Percentiles rank a stretch among this genome's conserved stretches.
Conservation (phyloP, 2,329 filamentous ascomycete species). For the Botrytis elliptica region DNA sequence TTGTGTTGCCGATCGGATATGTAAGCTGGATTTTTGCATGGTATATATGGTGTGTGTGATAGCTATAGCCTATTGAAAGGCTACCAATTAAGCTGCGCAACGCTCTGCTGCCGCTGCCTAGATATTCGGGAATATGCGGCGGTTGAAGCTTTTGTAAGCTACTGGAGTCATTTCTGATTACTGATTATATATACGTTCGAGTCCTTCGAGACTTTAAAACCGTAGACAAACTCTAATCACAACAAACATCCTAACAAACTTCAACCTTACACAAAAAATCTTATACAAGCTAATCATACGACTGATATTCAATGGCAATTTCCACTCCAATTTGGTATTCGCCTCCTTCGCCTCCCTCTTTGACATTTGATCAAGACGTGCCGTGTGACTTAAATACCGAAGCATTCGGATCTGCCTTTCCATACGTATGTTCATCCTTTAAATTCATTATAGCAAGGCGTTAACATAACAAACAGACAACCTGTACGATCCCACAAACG, state of each 20-base stretch:
- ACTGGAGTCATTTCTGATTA: constrained; percentile 11
- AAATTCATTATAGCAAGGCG: not conserved
- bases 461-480: constrained; percentile 11
- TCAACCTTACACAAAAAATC: not conserved
- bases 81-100: constrained; percentile 6
- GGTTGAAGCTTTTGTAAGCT: constrained; percentile 1
- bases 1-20: constrained; percentile 13
- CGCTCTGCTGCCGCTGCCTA: not conserved
- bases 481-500: constrained; percentile 3
- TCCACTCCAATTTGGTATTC: constrained; percentile 17
- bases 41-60: not conserved
- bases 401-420: constrained; percentile 8
- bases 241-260: not conserved
- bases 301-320: constrained; percentile 13
- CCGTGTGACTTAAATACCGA: constrained; percentile 14
- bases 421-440: constrained; percentile 15
- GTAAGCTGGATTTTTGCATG: constrained; percentile 14
- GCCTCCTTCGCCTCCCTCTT: constrained; percentile 3
- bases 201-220: not conserved
- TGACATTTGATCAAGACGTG: constrained; percentile 16
- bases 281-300: not conserved
- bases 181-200: constrained; percentile 21
- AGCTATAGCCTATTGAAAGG: constrained; percentile 20
- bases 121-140: constrained; percentile 7
- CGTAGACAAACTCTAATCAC: not conserved